Evolutionary conservation across 106 monocot species (phyloP), one percentile per base, ranked within the genome.

Genomic region (Dioscorea alata): DNA sequence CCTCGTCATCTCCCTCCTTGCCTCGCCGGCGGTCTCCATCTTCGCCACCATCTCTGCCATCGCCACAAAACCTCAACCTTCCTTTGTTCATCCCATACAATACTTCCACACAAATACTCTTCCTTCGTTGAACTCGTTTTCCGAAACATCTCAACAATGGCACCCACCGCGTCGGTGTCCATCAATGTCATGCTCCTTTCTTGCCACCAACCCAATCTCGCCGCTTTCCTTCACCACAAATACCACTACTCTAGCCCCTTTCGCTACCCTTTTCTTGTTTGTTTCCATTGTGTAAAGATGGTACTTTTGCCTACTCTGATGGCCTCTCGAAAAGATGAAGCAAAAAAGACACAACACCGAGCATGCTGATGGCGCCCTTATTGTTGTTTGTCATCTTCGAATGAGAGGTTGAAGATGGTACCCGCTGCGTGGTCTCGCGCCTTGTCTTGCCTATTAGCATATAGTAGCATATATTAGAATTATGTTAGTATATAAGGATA

Each of bases 61-160:
- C 28, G 74, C 84, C 15, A 81, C n/a, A 57, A 23, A 89, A 93
- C 78, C 93, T 73, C 69, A 86, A 19, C 34, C 88, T 76, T 22
- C 84, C 83, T 25, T 52, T 50, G 35, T 89, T 93, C 81, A 93
- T 73, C 64, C 81, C 83, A 50, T 84, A 80, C 79, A 90, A 22
- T 23, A 73, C 72, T 49, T 48, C 68, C 58, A 93, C 33, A 59
- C 86, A 84, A 56, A n/a, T 77, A 59, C 58, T 84, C 84, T 63
- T 70, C 84, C 68, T 74, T 78, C 52, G 66, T 56, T 19, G 23
- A 50, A 17, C 19, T 70, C 34, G 15, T 68, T 12, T 50, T 66
- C 49, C 59, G 73, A 63, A 86, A 63, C 71, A 83, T 20, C 62
- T 60, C 74, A 51, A 67, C 76, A 53, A 81, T 64, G 34, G 66